These are phyloP conservation scores for Dendrobium chrysotoxum DNA, from an alignment of 106 monocot species.

Conservation along the genomic window DNA sequence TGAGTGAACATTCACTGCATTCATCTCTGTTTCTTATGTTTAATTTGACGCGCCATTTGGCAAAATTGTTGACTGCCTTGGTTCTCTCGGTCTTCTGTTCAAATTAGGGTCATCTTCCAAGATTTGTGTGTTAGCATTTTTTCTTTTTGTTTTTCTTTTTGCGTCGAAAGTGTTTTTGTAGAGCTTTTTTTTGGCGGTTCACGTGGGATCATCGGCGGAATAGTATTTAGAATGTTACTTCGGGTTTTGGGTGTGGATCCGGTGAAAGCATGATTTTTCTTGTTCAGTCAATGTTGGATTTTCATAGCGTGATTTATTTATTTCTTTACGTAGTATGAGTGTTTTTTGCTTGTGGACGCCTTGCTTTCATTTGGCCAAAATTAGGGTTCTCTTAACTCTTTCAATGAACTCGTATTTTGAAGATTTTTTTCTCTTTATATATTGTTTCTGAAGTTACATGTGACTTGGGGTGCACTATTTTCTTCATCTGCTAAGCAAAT, in stretches of 20 bases:
- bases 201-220: neutral
- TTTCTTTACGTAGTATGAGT: neutral
- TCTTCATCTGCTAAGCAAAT: neutral
- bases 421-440: neutral
- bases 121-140: neutral
- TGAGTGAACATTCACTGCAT: neutral
- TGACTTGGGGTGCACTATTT: neutral
- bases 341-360: too few relatives aligned
- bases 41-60: neutral
- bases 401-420: neutral
- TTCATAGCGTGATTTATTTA: neutral
- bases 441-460: neutral
- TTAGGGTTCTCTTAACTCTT: neutral
- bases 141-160: neutral
- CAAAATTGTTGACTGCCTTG: neutral
- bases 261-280: neutral
- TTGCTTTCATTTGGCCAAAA: neutral
- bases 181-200: neutral
- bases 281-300: neutral
- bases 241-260: neutral
- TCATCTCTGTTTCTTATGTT: neutral
- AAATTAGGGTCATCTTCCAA: neutral
- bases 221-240: neutral
- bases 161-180: neutral
- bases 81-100: neutral